phyloP scores from a whole-genome alignment of 495 filamentous ascomycete species.

The Penicillium crystallinum region DNA sequence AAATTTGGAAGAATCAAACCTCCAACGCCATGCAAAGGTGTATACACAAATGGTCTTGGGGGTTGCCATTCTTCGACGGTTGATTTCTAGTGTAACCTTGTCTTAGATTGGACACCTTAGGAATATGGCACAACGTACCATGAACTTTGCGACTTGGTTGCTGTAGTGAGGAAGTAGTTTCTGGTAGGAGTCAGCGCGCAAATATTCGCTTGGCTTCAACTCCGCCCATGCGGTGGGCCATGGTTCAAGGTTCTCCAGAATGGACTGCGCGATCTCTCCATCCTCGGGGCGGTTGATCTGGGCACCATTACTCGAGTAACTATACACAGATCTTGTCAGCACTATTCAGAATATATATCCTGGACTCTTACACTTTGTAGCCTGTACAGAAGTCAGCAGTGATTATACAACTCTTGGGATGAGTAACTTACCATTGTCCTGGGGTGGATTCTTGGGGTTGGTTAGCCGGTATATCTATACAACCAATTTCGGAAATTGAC shows the following conservation, averaged over 20 bases:
- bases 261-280: slow-evolving; percentile 54
- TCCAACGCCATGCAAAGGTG: slow-evolving; percentile 67
- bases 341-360: background rate
- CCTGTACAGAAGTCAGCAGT: slow-evolving; percentile 29
- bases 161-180: slow-evolving; percentile 42
- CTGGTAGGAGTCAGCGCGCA: slow-evolving; percentile 39
- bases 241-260: slow-evolving; percentile 53
- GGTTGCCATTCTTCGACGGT: slow-evolving; percentile 27
- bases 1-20: slow-evolving; percentile 42
- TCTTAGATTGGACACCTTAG: slow-evolving; percentile 10
- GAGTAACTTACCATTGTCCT: slow-evolving; percentile 53
- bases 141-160: slow-evolving; percentile 34
- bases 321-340: slow-evolving; percentile 17
- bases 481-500: slow-evolving; percentile 1
- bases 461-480: slow-evolving; percentile 16
- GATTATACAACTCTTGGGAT: background rate
- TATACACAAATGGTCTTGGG: slow-evolving; percentile 55
- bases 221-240: slow-evolving; percentile 48
- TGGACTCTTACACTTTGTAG: slow-evolving; percentile 57
- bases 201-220: slow-evolving; percentile 34
- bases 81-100: slow-evolving; percentile 23
- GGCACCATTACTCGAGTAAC: slow-evolving; percentile 63
- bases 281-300: slow-evolving; percentile 67
- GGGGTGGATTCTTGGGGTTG: slow-evolving; percentile 51
- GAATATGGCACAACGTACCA: slow-evolving; percentile 19